phyloP scores from a whole-genome alignment of 805 yeast genomes.

The Starmerella floricola region DNA sequence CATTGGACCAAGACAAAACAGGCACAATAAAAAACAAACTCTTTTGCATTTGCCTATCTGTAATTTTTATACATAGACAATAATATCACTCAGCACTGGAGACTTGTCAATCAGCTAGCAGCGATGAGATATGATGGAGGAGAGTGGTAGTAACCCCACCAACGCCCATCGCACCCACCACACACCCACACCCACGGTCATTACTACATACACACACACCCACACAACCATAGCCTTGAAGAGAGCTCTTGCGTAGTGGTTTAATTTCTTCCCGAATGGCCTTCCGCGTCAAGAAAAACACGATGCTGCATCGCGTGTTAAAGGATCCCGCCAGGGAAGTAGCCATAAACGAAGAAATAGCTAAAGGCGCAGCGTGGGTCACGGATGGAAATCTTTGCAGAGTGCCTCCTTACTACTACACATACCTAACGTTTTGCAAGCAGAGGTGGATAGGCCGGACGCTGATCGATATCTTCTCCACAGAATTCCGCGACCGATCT shows the following conservation, averaged over 20 bases:
- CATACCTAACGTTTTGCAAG: slow-evolving; percentile 85
- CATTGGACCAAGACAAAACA: too few relatives aligned
- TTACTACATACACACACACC: too few relatives aligned
- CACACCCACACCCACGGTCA: too few relatives aligned
- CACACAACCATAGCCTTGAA: too few relatives aligned
- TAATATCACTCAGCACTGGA: neutral
- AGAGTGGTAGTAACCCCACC: too few relatives aligned
- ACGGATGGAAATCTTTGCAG: slow-evolving; percentile 42
- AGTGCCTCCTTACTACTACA: slow-evolving; percentile 75
- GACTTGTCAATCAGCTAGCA: too few relatives aligned
- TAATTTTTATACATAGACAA: too few relatives aligned
- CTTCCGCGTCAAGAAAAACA: slow-evolving; percentile 20
- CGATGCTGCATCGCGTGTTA: slow-evolving; percentile 20
- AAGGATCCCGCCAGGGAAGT: slow-evolving; percentile 22
- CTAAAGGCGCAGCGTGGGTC: slow-evolving; percentile 27
- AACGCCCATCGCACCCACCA: too few relatives aligned
- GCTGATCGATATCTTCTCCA: slow-evolving; percentile 63
- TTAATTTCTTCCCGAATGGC: slow-evolving; percentile 6
- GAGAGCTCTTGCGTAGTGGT: too few relatives aligned
- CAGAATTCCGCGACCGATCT: slow-evolving; percentile 74
- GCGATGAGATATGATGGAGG: too few relatives aligned
- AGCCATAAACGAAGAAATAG: slow-evolving; percentile 21
- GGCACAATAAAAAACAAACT: too few relatives aligned
- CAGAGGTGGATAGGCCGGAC: slow-evolving; percentile 81
- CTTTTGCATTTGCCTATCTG: too few relatives aligned